Conservation (phyloP, 495 filamentous ascomycete genomes). For the Pyronema omphalodes region DNA sequence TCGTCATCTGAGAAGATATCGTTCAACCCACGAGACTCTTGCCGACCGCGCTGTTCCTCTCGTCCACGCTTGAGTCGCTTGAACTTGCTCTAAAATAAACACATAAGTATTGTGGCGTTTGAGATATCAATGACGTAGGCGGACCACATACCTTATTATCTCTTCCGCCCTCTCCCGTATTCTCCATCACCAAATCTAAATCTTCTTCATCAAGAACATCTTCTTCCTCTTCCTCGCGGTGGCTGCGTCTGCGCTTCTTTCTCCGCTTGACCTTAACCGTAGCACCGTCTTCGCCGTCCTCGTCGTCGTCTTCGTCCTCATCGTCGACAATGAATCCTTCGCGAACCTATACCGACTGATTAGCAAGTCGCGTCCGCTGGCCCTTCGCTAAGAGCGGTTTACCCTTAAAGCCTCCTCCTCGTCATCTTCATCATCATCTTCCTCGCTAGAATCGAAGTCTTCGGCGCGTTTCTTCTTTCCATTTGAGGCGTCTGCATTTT, state of each 20-base stretch:
- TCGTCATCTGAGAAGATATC: conserved; percentile 96
- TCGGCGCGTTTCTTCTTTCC: conserved; percentile 28
- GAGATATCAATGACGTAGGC: neutral
- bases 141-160: conserved; percentile 2
- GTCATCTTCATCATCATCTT: conserved; percentile 92
- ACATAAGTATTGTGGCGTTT: neutral
- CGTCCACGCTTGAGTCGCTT: conserved; percentile 90
- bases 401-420: conserved; percentile 55
- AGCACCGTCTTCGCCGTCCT: conserved; percentile 29
- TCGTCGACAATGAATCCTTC: conserved; percentile 96
- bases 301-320: conserved; percentile 42
- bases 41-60: conserved; percentile 32
- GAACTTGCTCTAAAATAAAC: conserved; percentile 50
- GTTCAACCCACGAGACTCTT: conserved; percentile 50
- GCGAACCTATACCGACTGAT: conserved; percentile 40
- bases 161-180: conserved; percentile 13
- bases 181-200: conserved; percentile 57
- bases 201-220: conserved; percentile 88
- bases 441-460: conserved; percentile 62
- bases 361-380: conserved; percentile 13
- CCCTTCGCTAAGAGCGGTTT: neutral
- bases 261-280: conserved; percentile 23
- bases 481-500: conserved; percentile 28
- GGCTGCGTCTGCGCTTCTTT: conserved; percentile 50
- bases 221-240: conserved; percentile 61